A percentile compares a stretch with the other conserved stretches of the same genome.
These are phyloP conservation scores for Jacaranda mimosifolia DNA, from an alignment of 257 asterid genomes.

Conservation along the genomic window DNA sequence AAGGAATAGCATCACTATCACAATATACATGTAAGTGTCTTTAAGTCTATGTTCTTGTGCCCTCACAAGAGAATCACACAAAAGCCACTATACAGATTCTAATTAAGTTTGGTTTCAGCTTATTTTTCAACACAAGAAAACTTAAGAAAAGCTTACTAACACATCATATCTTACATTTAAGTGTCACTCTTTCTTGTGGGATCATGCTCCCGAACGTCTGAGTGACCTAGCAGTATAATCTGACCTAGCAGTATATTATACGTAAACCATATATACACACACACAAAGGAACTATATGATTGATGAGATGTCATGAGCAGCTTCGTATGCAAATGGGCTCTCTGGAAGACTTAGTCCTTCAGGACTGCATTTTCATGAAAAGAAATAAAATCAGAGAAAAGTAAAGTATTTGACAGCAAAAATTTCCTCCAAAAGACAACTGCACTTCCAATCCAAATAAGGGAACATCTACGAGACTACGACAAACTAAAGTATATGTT, in stretches of 20 bases:
- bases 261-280: not conserved
- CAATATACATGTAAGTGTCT: no score
- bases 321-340: conserved; percentile 35
- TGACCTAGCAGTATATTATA: not conserved
- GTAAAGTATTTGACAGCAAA: not conserved
- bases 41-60: no score
- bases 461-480: not conserved
- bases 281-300: not conserved
- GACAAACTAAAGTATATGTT: not conserved
- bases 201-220: not conserved
- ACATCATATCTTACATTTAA: not conserved
- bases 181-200: not conserved
- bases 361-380: conserved; percentile 20
- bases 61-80: no score
- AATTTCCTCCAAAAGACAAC: not conserved
- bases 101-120: not conserved
- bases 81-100: not conserved
- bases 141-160: not conserved
- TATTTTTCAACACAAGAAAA: not conserved
- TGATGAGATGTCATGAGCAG: not conserved
- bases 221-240: not conserved
- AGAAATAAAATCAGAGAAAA: not conserved
- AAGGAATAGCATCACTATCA: no score
- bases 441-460: not conserved
- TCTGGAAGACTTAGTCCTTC: conserved; percentile 38